These are phyloP conservation scores for Tetrastigma voinierianum DNA, from an alignment of 164 flowering plant species.

Conservation along the genomic window DNA sequence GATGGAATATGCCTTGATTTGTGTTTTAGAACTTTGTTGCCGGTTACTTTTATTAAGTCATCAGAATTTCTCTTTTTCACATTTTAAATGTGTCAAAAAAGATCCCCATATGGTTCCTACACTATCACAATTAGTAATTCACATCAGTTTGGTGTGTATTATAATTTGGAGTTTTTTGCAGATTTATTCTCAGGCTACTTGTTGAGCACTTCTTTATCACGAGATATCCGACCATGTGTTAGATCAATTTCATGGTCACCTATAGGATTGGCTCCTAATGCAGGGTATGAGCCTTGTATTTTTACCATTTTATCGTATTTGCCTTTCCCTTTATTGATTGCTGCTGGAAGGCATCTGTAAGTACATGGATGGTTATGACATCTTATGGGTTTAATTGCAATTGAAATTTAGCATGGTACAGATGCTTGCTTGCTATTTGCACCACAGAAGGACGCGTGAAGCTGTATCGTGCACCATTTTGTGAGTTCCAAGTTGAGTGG, in stretches of 20 bases:
- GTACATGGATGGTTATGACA: neutral
- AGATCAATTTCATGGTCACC: constrained; percentile 94
- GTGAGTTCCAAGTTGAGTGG: constrained; percentile 82
- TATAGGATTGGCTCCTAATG: constrained; percentile 68
- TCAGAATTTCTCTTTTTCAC: too few species aligned
- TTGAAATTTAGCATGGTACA: constrained; percentile 25
- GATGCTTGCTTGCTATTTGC: constrained; percentile 96
- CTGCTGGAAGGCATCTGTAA: neutral
- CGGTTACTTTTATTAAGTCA: too few species aligned
- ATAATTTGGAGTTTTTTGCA: constrained; percentile 18
- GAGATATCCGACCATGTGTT: constrained; percentile 63
- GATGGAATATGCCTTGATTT: too few species aligned
- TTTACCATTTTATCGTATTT: neutral
- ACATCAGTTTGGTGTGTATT: too few species aligned
- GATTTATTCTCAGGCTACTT: constrained; percentile 59
- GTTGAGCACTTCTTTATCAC: constrained; percentile 53
- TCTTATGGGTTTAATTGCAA: neutral
- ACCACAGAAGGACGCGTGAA: constrained; percentile 76
- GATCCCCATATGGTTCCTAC: too few species aligned
- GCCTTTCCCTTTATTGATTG: neutral
- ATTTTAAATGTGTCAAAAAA: too few species aligned
- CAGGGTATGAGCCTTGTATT: constrained; percentile 50
- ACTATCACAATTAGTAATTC: too few species aligned
- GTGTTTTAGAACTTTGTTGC: too few species aligned
- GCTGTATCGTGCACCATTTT: constrained; percentile 77